Evolutionary conservation across 495 filamentous ascomycete genomes (phyloP).

Genomic region (Podospora comata): DNA sequence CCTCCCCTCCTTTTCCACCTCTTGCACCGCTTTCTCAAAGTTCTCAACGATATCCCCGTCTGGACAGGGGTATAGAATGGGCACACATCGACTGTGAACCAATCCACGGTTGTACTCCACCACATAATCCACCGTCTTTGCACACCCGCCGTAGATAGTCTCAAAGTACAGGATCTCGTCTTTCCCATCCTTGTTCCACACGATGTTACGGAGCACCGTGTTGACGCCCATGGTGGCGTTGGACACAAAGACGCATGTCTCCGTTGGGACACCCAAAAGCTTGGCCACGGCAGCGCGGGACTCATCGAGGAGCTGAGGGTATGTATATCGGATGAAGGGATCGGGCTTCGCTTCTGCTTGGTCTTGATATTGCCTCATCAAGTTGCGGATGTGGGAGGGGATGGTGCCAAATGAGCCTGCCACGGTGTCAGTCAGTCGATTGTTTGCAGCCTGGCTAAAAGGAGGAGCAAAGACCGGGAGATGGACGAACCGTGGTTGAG

Average conservation of each 20-base stretch:
- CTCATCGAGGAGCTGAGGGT: slow-evolving; percentile 56
- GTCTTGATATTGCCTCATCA: slow-evolving; percentile 57
- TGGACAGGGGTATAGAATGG: slow-evolving; percentile 52
- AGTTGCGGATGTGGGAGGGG: slow-evolving; percentile 57
- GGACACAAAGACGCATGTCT: slow-evolving; percentile 69
- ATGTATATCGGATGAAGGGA: slow-evolving; percentile 64
- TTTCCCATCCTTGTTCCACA: slow-evolving; percentile 46
- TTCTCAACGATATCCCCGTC: slow-evolving; percentile 55
- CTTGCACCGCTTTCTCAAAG: slow-evolving; percentile 50
- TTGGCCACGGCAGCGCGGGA: slow-evolving; percentile 62
- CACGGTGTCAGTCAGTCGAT: background rate
- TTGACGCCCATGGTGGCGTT: slow-evolving; percentile 82
- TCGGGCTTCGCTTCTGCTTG: slow-evolving; percentile 64
- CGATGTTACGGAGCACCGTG: slow-evolving; percentile 71
- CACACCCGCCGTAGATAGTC: slow-evolving; percentile 74
- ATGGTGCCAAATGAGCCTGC: slow-evolving; percentile 75
- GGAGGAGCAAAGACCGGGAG: background rate
- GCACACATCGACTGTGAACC: slow-evolving; percentile 39
- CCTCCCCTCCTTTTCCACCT: slow-evolving; percentile 43
- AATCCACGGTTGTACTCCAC: slow-evolving; percentile 50
- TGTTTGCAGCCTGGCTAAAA: background rate
- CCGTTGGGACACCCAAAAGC: slow-evolving; percentile 57
- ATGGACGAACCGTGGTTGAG: slow-evolving; percentile 71
- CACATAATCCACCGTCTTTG: slow-evolving; percentile 65
- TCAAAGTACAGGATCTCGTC: slow-evolving; percentile 68